Percentiles rank a stretch among this genome's conserved stretches.
Evolutionary conservation across 176 grass and related monocot species (phyloP).

Genomic region (Zea luxurians): DNA sequence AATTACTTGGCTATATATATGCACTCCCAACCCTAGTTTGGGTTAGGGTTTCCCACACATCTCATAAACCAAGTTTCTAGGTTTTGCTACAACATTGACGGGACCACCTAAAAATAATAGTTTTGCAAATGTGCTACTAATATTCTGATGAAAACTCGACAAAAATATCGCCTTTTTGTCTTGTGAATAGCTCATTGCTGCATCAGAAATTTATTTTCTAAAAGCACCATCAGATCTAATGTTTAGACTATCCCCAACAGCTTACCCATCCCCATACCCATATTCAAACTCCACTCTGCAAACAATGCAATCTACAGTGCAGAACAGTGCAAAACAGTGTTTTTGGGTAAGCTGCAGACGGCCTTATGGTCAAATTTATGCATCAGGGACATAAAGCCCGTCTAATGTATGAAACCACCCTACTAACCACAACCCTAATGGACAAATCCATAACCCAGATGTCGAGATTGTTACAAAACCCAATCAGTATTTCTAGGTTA

Average conservation of each 20-base stretch:
- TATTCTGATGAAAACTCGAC: not conserved
- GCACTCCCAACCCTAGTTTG: too few relatives aligned
- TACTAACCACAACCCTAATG: not conserved
- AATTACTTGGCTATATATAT: too few relatives aligned
- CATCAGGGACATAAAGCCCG: not conserved
- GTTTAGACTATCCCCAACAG: not conserved
- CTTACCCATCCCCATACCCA: too few relatives aligned
- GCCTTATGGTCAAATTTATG: not conserved
- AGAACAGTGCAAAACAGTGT: too few relatives aligned
- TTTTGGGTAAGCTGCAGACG: too few relatives aligned
- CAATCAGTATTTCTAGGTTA: not conserved
- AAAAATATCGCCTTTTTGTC: not conserved
- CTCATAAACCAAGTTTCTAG: not conserved
- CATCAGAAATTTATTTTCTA: not conserved
- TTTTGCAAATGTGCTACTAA: not conserved
- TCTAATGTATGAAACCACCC: not conserved
- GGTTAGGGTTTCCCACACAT: too few relatives aligned
- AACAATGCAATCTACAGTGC: too few relatives aligned
- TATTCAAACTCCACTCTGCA: too few relatives aligned
- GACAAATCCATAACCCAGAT: conserved; percentile 2
- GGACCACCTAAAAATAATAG: not conserved
- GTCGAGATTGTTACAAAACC: not conserved
- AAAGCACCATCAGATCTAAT: conserved; percentile 17
- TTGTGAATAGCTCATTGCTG: conserved; percentile 4
- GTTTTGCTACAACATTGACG: not conserved